Conservation (phyloP, 73 alveolate genomes). For the Effrenium voratum region DNA sequence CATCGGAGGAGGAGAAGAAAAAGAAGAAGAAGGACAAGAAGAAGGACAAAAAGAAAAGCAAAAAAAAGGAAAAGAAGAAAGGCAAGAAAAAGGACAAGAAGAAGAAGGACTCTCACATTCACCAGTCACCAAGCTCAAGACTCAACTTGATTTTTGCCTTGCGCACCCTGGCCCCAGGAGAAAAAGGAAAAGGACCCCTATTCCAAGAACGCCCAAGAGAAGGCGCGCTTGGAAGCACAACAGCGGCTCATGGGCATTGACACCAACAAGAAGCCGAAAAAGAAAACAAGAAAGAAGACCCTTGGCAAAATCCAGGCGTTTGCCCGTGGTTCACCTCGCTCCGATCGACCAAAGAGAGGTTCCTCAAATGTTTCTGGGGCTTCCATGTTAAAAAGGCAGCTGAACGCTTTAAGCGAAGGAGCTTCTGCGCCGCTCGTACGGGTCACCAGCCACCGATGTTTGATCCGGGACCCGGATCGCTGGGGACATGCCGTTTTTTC, state of each 20-base stretch:
- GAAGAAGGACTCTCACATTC: conserved; percentile 32
- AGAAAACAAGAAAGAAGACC: conserved; percentile 56
- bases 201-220: conserved; percentile 84
- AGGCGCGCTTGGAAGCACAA: conserved; percentile 85
- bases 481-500: not conserved
- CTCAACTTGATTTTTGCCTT: not conserved
- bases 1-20: conserved; percentile 57
- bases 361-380: too few species aligned
- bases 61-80: conserved; percentile 41
- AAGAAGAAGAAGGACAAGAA: conserved; percentile 34
- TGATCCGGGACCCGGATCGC: not conserved
- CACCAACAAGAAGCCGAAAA: conserved; percentile 82
- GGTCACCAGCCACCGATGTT: not conserved
- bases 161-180: too few species aligned
- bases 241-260: conserved; percentile 92
- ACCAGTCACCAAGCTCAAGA: not conserved
- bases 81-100: conserved; percentile 79
- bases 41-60: conserved; percentile 3
- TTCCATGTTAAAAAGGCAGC: too few species aligned
- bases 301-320: conserved; percentile 3
- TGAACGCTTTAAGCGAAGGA: not conserved
- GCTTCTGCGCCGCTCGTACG: not conserved
- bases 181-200: conserved; percentile 80
- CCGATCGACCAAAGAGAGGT: too few species aligned
- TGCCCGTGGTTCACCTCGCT: too few species aligned